Evolutionary conservation across 176 grass and related monocot species (phyloP).

Genomic region (Musa itinerans): DNA sequence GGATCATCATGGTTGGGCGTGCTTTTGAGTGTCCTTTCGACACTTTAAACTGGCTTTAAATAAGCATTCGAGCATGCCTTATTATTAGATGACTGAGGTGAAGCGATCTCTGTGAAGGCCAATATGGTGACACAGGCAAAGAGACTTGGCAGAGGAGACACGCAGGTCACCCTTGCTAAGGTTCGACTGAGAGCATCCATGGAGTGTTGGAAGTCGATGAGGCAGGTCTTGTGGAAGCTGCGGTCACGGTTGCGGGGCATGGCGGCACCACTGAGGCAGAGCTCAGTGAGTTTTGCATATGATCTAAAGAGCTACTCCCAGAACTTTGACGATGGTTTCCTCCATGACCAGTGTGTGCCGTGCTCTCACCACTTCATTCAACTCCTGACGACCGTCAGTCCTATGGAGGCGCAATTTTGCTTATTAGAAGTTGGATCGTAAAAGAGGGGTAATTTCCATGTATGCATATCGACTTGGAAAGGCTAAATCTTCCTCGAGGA

Average conservation of each 20-base stretch:
- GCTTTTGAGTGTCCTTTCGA: too few relatives aligned
- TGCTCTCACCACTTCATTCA: neutral
- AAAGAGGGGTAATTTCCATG: neutral
- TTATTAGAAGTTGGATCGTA: neutral
- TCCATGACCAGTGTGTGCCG: conserved; percentile 1
- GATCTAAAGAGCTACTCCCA: conserved; percentile 30
- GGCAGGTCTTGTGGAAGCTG: conserved; percentile 21
- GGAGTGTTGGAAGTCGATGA: neutral
- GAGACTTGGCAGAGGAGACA: neutral
- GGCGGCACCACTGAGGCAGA: neutral
- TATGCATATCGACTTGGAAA: too few relatives aligned
- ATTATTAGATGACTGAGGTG: too few relatives aligned
- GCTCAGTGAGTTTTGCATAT: conserved; percentile 13
- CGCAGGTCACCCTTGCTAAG: neutral
- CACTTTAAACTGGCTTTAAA: neutral
- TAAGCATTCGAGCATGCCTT: neutral
- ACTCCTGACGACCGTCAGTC: neutral
- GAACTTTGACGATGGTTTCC: conserved; percentile 33
- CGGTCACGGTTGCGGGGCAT: conserved; percentile 11
- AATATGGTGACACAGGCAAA: neutral
- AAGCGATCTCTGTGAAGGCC: neutral
- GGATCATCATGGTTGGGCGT: too few relatives aligned
- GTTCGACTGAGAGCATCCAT: neutral
- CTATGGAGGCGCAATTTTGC: neutral
- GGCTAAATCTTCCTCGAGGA: too few relatives aligned